Evolutionary conservation across 148 eudicot species (phyloP), one percentile per base, ranked within the genome.

Genomic region (Amaranthus palmeri): DNA sequence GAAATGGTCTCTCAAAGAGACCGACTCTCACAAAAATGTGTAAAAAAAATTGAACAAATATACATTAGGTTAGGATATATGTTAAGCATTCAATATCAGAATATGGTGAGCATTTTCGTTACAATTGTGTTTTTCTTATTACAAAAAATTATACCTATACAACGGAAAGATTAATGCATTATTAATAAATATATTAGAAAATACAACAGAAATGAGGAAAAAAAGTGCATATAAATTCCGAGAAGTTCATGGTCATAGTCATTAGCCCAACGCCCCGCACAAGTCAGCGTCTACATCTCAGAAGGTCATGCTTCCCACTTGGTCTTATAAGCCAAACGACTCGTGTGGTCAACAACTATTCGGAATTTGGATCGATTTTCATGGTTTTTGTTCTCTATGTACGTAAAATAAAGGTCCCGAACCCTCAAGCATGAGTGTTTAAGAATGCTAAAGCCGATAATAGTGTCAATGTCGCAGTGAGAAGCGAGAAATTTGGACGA

Each of bases 171-270:
- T 15, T 53, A 47, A 54, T 65, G 65, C 69, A 73, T 4, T 3
- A 51, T 8, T 51, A 68, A 36, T 25, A 0, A 25, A 25, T 25
- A 25, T 25, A 25, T 25, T 13, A 4, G 25, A 60, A 25, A 60
- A 25, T 47, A 70, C 55, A 70, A 71, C 47, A 50, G 14, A 13
- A 68, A 72, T 44, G n/a, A n/a, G n/a, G n/a, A 61, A 7, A 51
- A 67, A 51, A 53, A 59, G 36, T 25, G 36, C 36, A 25, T 25
- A 25, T 25, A 25, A 60, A 9, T 36, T 63, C 69, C 77, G 54
- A 68, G 54, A 73, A 78, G 61, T 78, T 61, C 68, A 54, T 50
- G 73, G 53, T 72, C 81, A 72, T 67, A 68, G 67, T 63, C 79
- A 76, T 61, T 8, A 69, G 43, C 71, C 47, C 36, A 25, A 25